phyloP scores from a whole-genome alignment of 1,284 basidiomycete species.

The Mycosarcoma maydis region DNA sequence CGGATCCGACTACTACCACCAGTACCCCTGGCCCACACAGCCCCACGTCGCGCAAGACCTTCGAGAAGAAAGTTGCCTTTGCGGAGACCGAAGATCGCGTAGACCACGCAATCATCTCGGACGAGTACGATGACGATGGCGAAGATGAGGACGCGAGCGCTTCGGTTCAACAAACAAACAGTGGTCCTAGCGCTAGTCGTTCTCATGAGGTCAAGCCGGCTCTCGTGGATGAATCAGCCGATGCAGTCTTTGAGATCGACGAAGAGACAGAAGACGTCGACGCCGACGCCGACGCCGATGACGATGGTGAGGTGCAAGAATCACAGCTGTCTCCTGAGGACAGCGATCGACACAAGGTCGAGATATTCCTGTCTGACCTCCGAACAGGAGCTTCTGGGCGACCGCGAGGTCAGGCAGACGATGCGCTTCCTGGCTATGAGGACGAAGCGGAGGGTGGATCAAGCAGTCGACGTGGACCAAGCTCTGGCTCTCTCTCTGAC shows the following conservation, averaged over 20 bases:
- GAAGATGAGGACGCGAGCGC: slow-evolving; percentile 25
- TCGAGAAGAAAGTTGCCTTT: slow-evolving; percentile 62
- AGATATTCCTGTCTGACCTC: slow-evolving; percentile 34
- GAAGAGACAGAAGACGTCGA: slow-evolving; percentile 44
- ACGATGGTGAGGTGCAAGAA: slow-evolving; percentile 11
- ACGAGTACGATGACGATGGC: slow-evolving; percentile 37
- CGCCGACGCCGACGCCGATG: slow-evolving; percentile 15
- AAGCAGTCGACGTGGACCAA: slow-evolving; percentile 3
- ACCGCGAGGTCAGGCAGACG: slow-evolving; percentile 31
- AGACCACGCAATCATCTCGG: slow-evolving; percentile 22
- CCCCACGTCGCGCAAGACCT: slow-evolving; percentile 19
- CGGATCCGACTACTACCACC: neutral
- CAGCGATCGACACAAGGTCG: slow-evolving; percentile 24
- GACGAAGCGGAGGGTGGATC: slow-evolving; percentile 7
- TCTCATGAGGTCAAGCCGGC: neutral
- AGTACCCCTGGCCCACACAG: slow-evolving; percentile 5
- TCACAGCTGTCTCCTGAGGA: slow-evolving; percentile 18
- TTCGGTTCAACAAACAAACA: neutral
- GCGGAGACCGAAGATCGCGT: slow-evolving; percentile 54
- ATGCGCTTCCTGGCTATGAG: slow-evolving; percentile 27
- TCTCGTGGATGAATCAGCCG: slow-evolving; percentile 43
- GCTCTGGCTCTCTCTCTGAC: slow-evolving; percentile 31
- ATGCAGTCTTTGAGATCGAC: slow-evolving; percentile 58
- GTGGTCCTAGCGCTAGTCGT: neutral
- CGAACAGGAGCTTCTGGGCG: slow-evolving; percentile 37